Base-by-base conservation (phyloP, 192 early-diverging fungal species). In the Coemansia interrupta region DNA sequence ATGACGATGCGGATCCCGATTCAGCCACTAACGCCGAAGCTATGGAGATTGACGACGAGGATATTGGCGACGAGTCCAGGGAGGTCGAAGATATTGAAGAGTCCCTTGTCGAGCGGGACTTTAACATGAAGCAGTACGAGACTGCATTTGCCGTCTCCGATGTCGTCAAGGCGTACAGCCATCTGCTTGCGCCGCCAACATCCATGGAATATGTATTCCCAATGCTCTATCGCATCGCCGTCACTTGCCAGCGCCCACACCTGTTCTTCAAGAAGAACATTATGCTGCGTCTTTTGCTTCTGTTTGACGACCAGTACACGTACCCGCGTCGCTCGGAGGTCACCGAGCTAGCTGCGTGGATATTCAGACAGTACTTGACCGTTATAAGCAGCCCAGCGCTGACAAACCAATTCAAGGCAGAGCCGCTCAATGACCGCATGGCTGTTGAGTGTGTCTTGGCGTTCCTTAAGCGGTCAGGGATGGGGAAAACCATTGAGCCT, bases 281-380 rank as follows among this genome's bases (percentile, higher is more conserved):
- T 2, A 61, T 75, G 58, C 45, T 54, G 23, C 62, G 72, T 13
- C 48, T 75, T 40, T 47, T 77, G 20, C 40, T 64, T 15, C 44
- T 71, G 20, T 77, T 77, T 22, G 64, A 77, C 57, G 64, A 67
- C 44, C 53, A 56, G 48, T 54, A 62, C 42, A 46, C 44, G 4
- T 64, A 60, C 23, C 64, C 68, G 24, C 53, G 49, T 10, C 73
- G 57, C 20, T 32, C 46, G 0, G 69, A 77, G 52, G 58, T 67
- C 49, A 58, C 71, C 18, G 73, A 77, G 30, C 39, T 77, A 15
- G 64, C 55, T 0, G 55, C 64, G 8, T 77, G 73, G 73, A 77
- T 77, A 23, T 71, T 77, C 57, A 59, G 73, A 13, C 73, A 77
- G 65, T 77, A 77, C 23, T 38, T 66, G 19, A 66, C 59, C 15